Evolutionary conservation across 805 yeast species (phyloP), one percentile per base, ranked within the genome.

Genomic region (Blastobotrys robertii): DNA sequence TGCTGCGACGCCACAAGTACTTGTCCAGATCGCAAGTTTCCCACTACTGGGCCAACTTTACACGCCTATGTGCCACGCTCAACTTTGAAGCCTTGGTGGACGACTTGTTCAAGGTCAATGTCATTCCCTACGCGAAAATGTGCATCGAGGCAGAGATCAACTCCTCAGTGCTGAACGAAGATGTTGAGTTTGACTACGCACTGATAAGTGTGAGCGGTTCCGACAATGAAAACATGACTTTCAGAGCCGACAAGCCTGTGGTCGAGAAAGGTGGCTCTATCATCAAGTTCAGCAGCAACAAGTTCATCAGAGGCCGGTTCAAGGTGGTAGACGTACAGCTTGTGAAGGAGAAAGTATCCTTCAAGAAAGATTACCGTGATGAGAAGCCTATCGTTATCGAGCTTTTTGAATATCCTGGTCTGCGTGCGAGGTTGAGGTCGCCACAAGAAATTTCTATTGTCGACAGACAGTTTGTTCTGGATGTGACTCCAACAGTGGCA

Each of bases 291-390:
- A 32, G 41, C 10, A 50, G 67, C 1, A 48, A 49, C 8, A 41
- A 54, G 3, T 64, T 71, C 38, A 48, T 55, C 2, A 49, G 62
- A 12, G 76, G 76, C 1, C 16, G 47, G 1, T 66, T 72, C 46
- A 53, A 47, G 4, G 52, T 64, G 3, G 45, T 52, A 8, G 37
- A 49, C 6, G 42, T 67, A n/a, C 50, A 45, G 10, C 52, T 62
- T 12, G 45, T 41, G 3, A 39, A 59, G 15, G 58, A 59, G 4
- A 53, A 56, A 15, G 51, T 63, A 12, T 28, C 49, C 1, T 46
- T 69, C 8, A 30, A 42, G 1, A 57, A 64, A 39, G 46, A 44
- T 8, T 50, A 47, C 32, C 30, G 37, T 3, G 42, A 28, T 14
- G 33, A 12, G 8, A 41, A 41, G 16, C 16, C 44, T 4, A 9